Evolutionary conservation across 129 eudicot species (phyloP), one percentile per base, ranked within the genome.

Genomic region (Centrapalus pauciflorus): DNA sequence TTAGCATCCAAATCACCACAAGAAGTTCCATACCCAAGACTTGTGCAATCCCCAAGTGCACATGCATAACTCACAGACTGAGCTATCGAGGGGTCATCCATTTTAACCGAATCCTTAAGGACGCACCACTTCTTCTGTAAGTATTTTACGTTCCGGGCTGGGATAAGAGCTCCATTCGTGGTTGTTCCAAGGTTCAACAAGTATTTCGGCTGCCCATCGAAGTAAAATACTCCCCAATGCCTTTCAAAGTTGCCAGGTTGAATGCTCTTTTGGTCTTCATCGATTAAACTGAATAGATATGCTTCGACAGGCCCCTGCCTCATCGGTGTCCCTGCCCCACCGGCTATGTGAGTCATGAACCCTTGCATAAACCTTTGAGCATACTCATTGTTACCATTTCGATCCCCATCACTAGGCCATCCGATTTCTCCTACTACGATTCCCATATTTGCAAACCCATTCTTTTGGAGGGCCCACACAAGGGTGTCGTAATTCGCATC

Each of bases 331-430:
- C 98, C 98, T 75, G 74, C 78, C 19, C 80, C 81, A 3, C 60
- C 62, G 0, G 92, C 70, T 0, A 80, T 64, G 26, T 74, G 88
- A 14, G 79, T 46, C 84, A 91, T 71, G 71, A 87, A 83, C 13
- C 98, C 98, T 62, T 91, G 96, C 78, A 87, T 87, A 79, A 91
- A 91, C 70, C 90, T 62, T 60, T 82, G 87, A 12, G 98, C 98
- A 46, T 73, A 79, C 49, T 63, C 66, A 0, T 57, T 37, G 34
- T 85, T 91, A 8, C 90, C 98, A 30, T 85, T 87, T 1, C 32
- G 38, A 49, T 91, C 83, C n/a, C 98, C 98, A 19, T 91, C 98
- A 4, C 90, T 87, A 2, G 98, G 98, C 98, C 98, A 91, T 23
- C 98, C 98, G 12, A 91, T 69, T 69, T 92, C 98, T 23, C 98